Percentiles rank a stretch among this genome's conserved stretches.
Conservation (phyloP, 495 filamentous ascomycete genomes). For the Aspergillus sclerotioniger region DNA sequence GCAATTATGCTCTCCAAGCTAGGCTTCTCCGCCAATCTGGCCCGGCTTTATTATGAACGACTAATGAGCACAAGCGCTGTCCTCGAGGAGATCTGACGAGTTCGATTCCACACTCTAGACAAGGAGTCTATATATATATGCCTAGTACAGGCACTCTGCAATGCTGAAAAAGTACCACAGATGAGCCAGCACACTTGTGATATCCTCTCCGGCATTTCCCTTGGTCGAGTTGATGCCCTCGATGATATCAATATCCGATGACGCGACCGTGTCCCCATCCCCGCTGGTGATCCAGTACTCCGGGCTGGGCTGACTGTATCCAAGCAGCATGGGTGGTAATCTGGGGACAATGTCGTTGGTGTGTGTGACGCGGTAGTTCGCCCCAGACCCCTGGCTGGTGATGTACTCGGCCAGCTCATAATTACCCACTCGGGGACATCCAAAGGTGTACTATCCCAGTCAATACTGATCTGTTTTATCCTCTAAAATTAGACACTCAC, state of each 20-base stretch:
- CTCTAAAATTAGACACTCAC: conserved; percentile 22
- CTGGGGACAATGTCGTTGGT: conserved; percentile 63
- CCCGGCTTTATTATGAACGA: too few relatives aligned
- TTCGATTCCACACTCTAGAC: not conserved
- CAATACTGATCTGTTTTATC: not conserved
- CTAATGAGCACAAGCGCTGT: too few relatives aligned
- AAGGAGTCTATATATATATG: not conserved
- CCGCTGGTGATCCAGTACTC: conserved; percentile 62
- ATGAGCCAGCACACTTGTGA: conserved; percentile 31
- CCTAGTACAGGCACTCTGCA: conserved; percentile 15
- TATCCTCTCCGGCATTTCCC: conserved; percentile 39
- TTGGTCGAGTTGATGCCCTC: conserved; percentile 31
- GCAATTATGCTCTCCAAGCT: too few relatives aligned
- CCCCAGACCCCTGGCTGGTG: conserved; percentile 37
- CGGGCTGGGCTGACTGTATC: conserved; percentile 61
- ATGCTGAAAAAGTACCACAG: conserved; percentile 42
- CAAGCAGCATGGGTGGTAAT: conserved; percentile 54
- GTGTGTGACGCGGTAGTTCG: conserved; percentile 65
- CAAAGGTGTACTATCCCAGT: conserved; percentile 58
- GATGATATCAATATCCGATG: conserved; percentile 40
- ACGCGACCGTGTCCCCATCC: conserved; percentile 37
- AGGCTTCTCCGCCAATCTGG: too few relatives aligned
- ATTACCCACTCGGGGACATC: conserved; percentile 67
- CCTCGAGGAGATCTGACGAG: not conserved
- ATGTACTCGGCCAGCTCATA: conserved; percentile 54